Percentiles rank a stretch among this genome's conserved stretches.
Conservation (phyloP, 1,139 yeast species). For the Yamadazyma triangularis region DNA sequence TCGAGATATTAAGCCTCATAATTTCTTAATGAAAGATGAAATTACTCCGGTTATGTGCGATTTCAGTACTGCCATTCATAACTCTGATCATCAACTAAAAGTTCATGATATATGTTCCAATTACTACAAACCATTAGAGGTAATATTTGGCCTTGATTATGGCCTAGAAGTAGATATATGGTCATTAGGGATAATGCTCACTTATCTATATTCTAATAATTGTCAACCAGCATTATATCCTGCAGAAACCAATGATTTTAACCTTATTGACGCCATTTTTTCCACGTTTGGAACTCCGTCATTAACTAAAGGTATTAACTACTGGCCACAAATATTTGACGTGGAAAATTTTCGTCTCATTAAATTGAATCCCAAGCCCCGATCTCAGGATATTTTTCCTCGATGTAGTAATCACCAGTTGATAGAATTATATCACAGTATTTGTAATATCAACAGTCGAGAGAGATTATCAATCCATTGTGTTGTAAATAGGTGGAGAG, state of each 20-base stretch:
- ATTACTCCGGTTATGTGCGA: conserved; percentile 54
- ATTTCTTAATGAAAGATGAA: conserved; percentile 45
- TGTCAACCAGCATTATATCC: conserved; percentile 39
- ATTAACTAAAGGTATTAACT: conserved; percentile 41
- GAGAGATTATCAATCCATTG: conserved; percentile 15
- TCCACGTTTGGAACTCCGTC: conserved; percentile 67
- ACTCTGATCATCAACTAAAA: conserved; percentile 35
- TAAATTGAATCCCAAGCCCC: conserved; percentile 15
- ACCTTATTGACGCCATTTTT: conserved; percentile 60
- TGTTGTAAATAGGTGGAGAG: conserved; percentile 3
- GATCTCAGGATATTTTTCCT: conserved; percentile 23
- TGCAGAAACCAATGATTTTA: conserved; percentile 54
- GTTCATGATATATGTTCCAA: conserved; percentile 67
- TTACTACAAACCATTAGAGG: conserved; percentile 80
- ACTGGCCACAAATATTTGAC: conserved; percentile 35
- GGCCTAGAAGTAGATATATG: conserved; percentile 69
- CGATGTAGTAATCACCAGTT: conserved; percentile 16
- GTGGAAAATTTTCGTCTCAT: conserved; percentile 31
- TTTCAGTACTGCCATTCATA: conserved; percentile 67
- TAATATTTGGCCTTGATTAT: conserved; percentile 67
- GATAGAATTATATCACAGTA: conserved; percentile 8
- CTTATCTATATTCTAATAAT: conserved; percentile 51
- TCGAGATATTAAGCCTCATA: conserved; percentile 82
- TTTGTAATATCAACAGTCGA: conserved; percentile 20
- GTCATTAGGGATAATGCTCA: conserved; percentile 68